Evolutionary conservation across 768 basidiomycete species (phyloP), one percentile per base, ranked within the genome.

Genomic region (Tylopilus sp.): DNA sequence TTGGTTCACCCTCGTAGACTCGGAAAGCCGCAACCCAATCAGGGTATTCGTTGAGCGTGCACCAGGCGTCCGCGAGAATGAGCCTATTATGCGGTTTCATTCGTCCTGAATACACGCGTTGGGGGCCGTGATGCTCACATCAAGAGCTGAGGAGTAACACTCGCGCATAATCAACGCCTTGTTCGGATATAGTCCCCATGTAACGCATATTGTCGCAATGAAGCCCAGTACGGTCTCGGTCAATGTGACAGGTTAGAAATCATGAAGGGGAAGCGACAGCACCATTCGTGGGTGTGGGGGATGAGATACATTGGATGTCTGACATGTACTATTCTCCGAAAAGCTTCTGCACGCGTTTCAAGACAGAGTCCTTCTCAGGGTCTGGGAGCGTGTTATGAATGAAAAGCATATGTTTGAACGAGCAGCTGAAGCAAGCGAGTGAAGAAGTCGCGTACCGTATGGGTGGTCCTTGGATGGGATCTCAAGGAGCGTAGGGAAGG

Each of bases 391-490:
- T 64, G 56, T 62, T 40, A 51, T 60, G 53, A 54, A 55, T 48
- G 56, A 55, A 56, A 26, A 46, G 49, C n/a, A 45, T 41, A 54
- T 31, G 45, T 38, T 31, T 31, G 31, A 31, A 45, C 25, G 36
- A 34, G 28, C 31, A 33, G 17, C 19, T 36, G 42, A 44, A 22
- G 34, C 29, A 44, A 31, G 36, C 25, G 31, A 36, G 52, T 28
- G 46, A 45, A n/a, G 24, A 30, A 10, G 43, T 38, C 36, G 72
- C 82, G 53, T 49, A 96, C 96, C 95, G 63, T 98, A 98, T 31
- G 96, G 96, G 71, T 97, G 94, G 66, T 98, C 96, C 71, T 98
- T 98, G 50, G 92, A 94, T 24, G 97, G 97, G 56, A 99, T 98
- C 72, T 99, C 97, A 16, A 99, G 83, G 36, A 99, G 74, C 0